phyloP scores from a whole-genome alignment of 75 land plant species.

The Pinus taeda region DNA sequence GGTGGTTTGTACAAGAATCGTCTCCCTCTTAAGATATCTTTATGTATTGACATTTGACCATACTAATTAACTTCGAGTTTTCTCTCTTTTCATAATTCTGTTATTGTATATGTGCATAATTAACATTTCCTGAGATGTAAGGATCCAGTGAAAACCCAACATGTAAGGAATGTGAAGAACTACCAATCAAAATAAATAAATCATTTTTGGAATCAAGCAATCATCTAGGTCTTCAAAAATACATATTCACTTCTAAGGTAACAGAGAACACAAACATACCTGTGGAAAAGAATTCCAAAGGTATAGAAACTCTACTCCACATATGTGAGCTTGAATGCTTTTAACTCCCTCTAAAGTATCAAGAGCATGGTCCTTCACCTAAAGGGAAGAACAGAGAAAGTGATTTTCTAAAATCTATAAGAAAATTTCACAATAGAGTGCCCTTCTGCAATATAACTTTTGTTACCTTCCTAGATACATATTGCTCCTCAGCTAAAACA shows the following conservation, averaged over 20 bases:
- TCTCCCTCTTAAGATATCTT: no score
- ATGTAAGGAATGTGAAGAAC: no score
- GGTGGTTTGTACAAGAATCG: no score
- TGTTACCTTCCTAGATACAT: constrained; percentile 45
- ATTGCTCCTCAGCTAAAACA: constrained; percentile 47
- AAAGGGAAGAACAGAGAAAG: not conserved
- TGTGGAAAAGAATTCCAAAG: constrained; percentile 49
- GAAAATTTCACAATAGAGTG: not conserved
- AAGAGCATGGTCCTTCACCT: constrained; percentile 41
- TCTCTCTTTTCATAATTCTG: no score
- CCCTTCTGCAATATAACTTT: constrained; percentile 1
- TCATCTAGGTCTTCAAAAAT: no score
- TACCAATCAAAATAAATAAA: no score
- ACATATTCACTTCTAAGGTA: not conserved
- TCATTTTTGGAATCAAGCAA: no score
- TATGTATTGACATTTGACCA: no score
- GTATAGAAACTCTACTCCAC: constrained; percentile 42
- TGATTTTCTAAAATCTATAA: not conserved
- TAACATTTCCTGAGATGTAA: no score
- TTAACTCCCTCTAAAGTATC: constrained; percentile 30
- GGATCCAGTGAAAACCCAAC: no score
- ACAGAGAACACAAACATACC: constrained; percentile 14
- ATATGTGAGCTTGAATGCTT: constrained; percentile 24
- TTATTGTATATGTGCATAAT: no score
- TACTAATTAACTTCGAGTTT: no score